Percentiles rank a stretch among this genome's conserved stretches.
phyloP scores from a whole-genome alignment of 768 basidiomycete species.

The Strobilomyces echinocephalus region DNA sequence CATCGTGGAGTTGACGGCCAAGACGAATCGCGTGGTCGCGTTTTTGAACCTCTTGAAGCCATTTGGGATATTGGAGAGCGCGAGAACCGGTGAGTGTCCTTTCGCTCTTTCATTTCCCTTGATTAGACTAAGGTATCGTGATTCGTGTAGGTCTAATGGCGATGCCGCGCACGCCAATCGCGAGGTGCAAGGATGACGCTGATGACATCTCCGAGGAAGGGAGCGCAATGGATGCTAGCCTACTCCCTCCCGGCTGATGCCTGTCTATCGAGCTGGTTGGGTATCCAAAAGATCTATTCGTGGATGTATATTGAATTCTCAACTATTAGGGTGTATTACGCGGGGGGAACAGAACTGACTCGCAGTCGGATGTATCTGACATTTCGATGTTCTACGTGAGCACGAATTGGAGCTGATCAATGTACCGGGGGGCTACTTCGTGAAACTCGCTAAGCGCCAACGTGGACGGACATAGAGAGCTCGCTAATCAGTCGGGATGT shows the following conservation, averaged over 20 bases:
- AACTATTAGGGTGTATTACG: neutral
- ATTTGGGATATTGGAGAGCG: conserved; percentile 93
- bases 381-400: too few relatives aligned
- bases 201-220: conserved; percentile 48
- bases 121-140: neutral
- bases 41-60: conserved; percentile 89
- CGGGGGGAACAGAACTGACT: neutral
- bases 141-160: conserved; percentile 78
- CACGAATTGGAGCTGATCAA: too few relatives aligned
- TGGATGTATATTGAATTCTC: too few relatives aligned
- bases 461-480: too few relatives aligned
- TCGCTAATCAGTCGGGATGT: too few relatives aligned
- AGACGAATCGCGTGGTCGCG: conserved; percentile 86
- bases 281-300: neutral
- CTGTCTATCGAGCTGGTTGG: too few relatives aligned
- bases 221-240: conserved; percentile 74
- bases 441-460: too few relatives aligned
- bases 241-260: conserved; percentile 89
- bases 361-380: too few relatives aligned
- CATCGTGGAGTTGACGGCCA: conserved; percentile 92
- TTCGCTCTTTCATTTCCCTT: neutral
- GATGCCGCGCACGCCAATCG: conserved; percentile 94
- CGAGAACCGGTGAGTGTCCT: conserved; percentile 70
- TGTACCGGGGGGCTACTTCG: too few relatives aligned
- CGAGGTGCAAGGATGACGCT: conserved; percentile 51